Base-by-base conservation (phyloP, 352 stramenopile species). In the Blastocystis sp. region DNA sequence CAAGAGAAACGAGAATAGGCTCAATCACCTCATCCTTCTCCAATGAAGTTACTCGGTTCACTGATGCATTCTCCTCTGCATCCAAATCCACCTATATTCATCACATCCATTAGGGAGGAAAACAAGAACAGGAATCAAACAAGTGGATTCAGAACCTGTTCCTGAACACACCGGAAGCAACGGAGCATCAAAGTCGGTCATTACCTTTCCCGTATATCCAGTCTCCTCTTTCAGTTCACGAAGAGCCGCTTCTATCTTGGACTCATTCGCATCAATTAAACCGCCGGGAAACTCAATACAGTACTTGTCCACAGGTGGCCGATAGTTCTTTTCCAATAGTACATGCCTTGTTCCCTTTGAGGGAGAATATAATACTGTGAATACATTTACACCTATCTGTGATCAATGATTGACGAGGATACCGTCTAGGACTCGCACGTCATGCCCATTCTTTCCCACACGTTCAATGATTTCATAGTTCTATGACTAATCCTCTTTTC, bases 201-300 rank as follows among this genome's bases (percentile, higher is more conserved):
- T 7, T 54, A 76, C 24, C 14, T 11, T 56, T 38, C 64, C 64
- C 4, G 42, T 38, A 56, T 56, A 57, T 11, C 64, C 64, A 38
- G 64, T 76, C 27, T 76, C 64, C 14, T 76, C 64, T n/a, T 56
- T 54, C 64, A 76, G 24, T 40, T 76, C 64, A 4, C 64, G 64
- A 16, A 76, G 9, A 4, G 64, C 64, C n/a, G 38, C 36, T 16
- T 38, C 24, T 56, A 54, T 36, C 1, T 27, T 32, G 4, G 64
- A 56, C 53, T 76, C 64, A 36, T 51, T 51, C 29, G 1, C 38
- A n/a, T 76, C 64, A 36, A 76, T 54, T 27, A 76, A 57, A 56
- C 64, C 64, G 51, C 64, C 64, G 34, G 64, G 64, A 56, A 56
- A 76, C n/a, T 76, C 64, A 16, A 76, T 76, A 51, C 64, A 76